A percentile compares a stretch with the other conserved stretches of the same genome.
phyloP scores from a whole-genome alignment of 768 basidiomycete species.

The Cyathus striatus region DNA sequence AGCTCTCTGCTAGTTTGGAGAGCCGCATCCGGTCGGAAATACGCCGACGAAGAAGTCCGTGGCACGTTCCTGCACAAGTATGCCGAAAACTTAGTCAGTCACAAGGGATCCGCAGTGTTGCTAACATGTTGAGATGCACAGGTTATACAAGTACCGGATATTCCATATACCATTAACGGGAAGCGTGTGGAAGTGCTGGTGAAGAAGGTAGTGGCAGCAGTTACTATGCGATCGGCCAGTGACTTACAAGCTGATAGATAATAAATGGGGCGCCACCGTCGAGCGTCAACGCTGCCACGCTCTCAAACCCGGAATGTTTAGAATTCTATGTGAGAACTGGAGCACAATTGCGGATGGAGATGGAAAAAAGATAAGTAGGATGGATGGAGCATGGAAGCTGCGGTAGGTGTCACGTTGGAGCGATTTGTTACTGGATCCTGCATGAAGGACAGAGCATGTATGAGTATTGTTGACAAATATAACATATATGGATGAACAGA shows the following conservation, averaged over 20 bases:
- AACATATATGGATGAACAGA: too few relatives aligned
- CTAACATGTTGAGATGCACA: too few relatives aligned
- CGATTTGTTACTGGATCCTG: too few relatives aligned
- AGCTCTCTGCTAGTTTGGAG: conserved; percentile 46
- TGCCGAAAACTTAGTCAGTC: too few relatives aligned
- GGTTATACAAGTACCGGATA: conserved; percentile 66
- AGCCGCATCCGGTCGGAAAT: conserved; percentile 58
- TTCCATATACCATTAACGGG: conserved; percentile 78
- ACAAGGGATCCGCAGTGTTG: too few relatives aligned
- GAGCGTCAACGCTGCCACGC: conserved; percentile 64
- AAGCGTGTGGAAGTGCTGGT: conserved; percentile 79
- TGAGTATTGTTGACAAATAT: too few relatives aligned
- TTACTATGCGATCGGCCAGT: conserved; percentile 10
- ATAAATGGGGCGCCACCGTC: conserved; percentile 72
- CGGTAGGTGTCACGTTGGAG: too few relatives aligned
- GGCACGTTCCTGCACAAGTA: conserved; percentile 75
- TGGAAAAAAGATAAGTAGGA: conserved; percentile 14
- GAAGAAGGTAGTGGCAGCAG: conserved; percentile 50
- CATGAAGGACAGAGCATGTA: too few relatives aligned
- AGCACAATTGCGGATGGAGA: conserved; percentile 40
- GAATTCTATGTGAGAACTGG: conserved; percentile 56
- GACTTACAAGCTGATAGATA: conserved; percentile 38
- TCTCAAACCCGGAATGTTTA: conserved; percentile 72
- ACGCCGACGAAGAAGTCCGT: conserved; percentile 56
- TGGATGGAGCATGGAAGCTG: too few relatives aligned